Evolutionary conservation across 371 early-diverging fungal genomes (phyloP).

Genomic region (Apophysomyces elegans): DNA sequence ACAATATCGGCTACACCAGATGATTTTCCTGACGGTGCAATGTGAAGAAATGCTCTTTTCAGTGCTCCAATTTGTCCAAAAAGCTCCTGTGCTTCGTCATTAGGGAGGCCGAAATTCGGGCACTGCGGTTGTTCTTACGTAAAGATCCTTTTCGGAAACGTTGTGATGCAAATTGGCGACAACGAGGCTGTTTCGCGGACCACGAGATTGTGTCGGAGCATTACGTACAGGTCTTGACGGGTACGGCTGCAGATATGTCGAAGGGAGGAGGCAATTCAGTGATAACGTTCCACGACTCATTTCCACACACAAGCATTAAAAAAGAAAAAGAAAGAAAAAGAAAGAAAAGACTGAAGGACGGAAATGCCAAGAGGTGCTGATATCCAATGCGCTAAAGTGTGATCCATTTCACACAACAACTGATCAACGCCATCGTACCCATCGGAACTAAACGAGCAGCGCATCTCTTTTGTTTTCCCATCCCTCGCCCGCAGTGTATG

Average conservation of each 20-base stretch:
- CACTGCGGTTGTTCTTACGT: conserved; percentile 43
- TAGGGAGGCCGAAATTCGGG: neutral
- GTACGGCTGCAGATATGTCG: conserved; percentile 9
- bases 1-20: conserved; percentile 67
- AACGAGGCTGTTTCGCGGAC: conserved; percentile 36
- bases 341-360: conserved; percentile 21
- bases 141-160: conserved; percentile 70
- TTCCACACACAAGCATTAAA: conserved; percentile 19
- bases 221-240: conserved; percentile 14
- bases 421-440: conserved; percentile 12
- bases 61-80: conserved; percentile 58
- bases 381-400: conserved; percentile 11
- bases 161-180: conserved; percentile 69
- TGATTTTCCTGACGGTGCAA: conserved; percentile 63
- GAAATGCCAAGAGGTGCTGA: conserved; percentile 13
- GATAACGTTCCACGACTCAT: conserved; percentile 11
- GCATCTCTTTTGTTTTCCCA: conserved; percentile 11
- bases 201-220: conserved; percentile 12
- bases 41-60: conserved; percentile 56
- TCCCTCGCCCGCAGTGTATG: conserved; percentile 15
- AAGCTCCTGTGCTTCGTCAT: conserved; percentile 44
- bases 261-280: conserved; percentile 8
- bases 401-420: conserved; percentile 9
- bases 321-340: conserved; percentile 18
- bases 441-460: conserved; percentile 9